Conservation (phyloP, 2,329 filamentous ascomycete species). For the Teratosphaeria zuluensis region DNA sequence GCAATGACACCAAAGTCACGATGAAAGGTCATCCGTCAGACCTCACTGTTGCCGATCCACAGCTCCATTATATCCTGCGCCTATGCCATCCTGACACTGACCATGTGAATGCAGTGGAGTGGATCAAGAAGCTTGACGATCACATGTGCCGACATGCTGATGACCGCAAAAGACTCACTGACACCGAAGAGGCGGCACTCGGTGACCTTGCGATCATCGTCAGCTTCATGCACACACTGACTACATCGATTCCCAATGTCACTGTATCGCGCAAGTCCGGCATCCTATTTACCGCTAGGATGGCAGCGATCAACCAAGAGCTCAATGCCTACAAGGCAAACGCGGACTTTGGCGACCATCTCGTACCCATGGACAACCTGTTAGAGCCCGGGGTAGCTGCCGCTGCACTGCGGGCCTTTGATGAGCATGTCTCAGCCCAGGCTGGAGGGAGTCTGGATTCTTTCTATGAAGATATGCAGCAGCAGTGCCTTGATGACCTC, state of each 20-base stretch:
- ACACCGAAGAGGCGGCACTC: neutral
- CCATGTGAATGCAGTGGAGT: conserved; percentile 3
- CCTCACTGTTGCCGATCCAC: neutral
- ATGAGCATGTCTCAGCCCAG: neutral
- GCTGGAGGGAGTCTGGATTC: neutral
- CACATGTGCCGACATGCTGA: conserved; percentile 6
- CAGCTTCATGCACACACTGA: neutral
- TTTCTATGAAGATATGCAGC: neutral
- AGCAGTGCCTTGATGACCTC: conserved; percentile 3
- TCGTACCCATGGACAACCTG: neutral
- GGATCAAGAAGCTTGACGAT: conserved; percentile 11
- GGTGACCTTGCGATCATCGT: neutral
- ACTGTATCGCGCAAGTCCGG: neutral
- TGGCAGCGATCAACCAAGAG: neutral
- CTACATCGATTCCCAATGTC: neutral
- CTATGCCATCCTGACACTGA: conserved; percentile 3
- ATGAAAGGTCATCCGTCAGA: neutral
- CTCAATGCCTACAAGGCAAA: neutral
- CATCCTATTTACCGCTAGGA: neutral
- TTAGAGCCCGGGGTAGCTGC: neutral
- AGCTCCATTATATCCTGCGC: neutral
- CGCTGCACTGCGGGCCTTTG: neutral
- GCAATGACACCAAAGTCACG: neutral
- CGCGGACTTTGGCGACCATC: neutral
- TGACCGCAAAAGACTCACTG: conserved; percentile 5